Evolutionary conservation across 2,329 filamentous ascomycete genomes (phyloP).

Genomic region (Bipolaris sorokiniana): DNA sequence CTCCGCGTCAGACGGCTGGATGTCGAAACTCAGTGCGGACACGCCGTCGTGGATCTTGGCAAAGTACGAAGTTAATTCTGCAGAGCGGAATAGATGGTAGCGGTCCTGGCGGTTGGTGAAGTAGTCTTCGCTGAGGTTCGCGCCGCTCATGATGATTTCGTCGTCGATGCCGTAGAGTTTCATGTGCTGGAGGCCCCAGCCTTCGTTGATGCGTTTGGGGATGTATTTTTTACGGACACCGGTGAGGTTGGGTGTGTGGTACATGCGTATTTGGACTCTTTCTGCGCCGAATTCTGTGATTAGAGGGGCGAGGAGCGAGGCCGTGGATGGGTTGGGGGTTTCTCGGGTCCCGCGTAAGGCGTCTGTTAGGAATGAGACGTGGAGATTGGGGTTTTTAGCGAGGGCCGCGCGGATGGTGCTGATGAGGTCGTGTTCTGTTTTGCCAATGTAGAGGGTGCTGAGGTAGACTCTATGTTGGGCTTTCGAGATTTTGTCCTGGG

Average conservation of each 20-base stretch:
- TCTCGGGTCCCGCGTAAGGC: slow-evolving; percentile 90
- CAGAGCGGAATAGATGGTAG: slow-evolving; percentile 88
- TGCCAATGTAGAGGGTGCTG: slow-evolving; percentile 96
- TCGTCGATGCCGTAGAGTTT: slow-evolving; percentile 97
- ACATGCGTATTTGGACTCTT: slow-evolving; percentile 93
- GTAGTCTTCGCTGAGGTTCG: slow-evolving; percentile 91
- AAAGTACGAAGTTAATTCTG: slow-evolving; percentile 82
- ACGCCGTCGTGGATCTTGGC: slow-evolving; percentile 76
- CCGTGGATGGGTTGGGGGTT: slow-evolving; percentile 82
- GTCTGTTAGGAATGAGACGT: slow-evolving; percentile 89
- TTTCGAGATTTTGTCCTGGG: slow-evolving; percentile 71
- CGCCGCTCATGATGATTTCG: slow-evolving; percentile 87
- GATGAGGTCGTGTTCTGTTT: slow-evolving; percentile 88
- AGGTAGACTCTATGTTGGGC: slow-evolving; percentile 84
- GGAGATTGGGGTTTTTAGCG: slow-evolving; percentile 73
- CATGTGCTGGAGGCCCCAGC: slow-evolving; percentile 98
- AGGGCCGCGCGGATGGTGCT: slow-evolving; percentile 77
- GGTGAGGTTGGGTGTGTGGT: slow-evolving; percentile 94
- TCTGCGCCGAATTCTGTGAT: slow-evolving; percentile 81
- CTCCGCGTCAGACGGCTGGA: slow-evolving; percentile 66
- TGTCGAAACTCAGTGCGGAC: slow-evolving; percentile 79
- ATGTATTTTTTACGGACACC: slow-evolving; percentile 83
- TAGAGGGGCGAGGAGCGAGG: slow-evolving; percentile 84
- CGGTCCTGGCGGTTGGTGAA: slow-evolving; percentile 95
- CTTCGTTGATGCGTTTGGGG: slow-evolving; percentile 92